These are phyloP conservation scores for Akanthomyces dipterigenus DNA, from an alignment of 2,329 filamentous ascomycete genomes.

Conservation along the genomic window DNA sequence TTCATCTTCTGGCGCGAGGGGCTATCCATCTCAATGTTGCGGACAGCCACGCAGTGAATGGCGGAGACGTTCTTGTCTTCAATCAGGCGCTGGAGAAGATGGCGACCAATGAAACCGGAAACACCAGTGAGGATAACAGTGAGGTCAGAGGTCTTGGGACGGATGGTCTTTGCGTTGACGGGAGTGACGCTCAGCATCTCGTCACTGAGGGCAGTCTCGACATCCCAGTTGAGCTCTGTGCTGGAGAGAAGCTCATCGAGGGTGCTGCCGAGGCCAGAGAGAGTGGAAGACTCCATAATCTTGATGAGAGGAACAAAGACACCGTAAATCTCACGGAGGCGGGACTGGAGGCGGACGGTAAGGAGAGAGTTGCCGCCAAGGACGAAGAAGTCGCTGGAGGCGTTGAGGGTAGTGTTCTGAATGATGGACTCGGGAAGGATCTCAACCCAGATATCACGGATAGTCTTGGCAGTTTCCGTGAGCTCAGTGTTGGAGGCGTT, in stretches of 20 bases:
- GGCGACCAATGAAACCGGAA: slow-evolving; percentile 34
- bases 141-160: slow-evolving; percentile 6
- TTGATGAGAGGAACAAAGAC: slow-evolving; percentile 26
- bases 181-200: slow-evolving; percentile 8
- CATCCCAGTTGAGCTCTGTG: slow-evolving; percentile 13
- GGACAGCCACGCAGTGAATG: slow-evolving; percentile 41
- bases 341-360: slow-evolving; percentile 30
- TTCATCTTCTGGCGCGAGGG: slow-evolving; percentile 11
- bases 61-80: slow-evolving; percentile 22
- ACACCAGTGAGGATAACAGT: slow-evolving; percentile 31
- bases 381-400: slow-evolving; percentile 33
- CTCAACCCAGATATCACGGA: slow-evolving; percentile 15
- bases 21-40: slow-evolving; percentile 15
- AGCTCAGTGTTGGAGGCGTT: not conserved
- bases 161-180: not conserved
- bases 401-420: slow-evolving; percentile 14
- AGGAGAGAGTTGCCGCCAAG: slow-evolving; percentile 37
- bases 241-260: slow-evolving; percentile 21
- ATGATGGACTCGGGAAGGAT: slow-evolving; percentile 16
- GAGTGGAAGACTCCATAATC: slow-evolving; percentile 32
- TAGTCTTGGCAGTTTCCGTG: slow-evolving; percentile 4
- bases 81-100: slow-evolving; percentile 31
- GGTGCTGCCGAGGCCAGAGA: slow-evolving; percentile 31
- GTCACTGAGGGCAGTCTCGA: not conserved
- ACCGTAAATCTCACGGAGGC: slow-evolving; percentile 26